Base-by-base conservation (phyloP, 2,329 filamentous ascomycete species). In the Xylogone sp. region DNA sequence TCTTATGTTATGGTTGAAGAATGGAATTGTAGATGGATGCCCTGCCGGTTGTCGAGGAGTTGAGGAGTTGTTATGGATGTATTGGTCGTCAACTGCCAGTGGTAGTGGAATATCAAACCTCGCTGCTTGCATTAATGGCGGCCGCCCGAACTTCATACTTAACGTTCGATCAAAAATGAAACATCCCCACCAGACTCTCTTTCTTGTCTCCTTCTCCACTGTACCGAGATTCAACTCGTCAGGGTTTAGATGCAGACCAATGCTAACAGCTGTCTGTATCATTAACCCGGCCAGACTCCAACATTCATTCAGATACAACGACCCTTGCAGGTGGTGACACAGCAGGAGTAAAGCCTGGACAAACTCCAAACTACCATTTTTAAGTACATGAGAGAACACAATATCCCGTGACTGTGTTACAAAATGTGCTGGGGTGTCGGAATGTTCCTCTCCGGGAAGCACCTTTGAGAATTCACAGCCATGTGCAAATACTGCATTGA, bases 1-100 rank as follows among this genome's bases (percentile, higher is more conserved):
- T 16, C 4, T 13, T 5, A 39, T 39, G n/a, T 4, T 18, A 16
- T 39, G 34, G n/a, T 16, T 77, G 80, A 56, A 82, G 78, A 49
- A 78, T 88, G 54, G 12, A 16, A 39, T 13, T 18, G 10, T 78
- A 54, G 65, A 66, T 3, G 58, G 59, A 1, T 53, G 22, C 0
- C 49, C 29, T 0, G 34, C 29, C 2, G 59, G 62, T 27, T 69
- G 65, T 1, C 8, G 12, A 13, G 34, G 34, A 39, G 10, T 39
- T 5, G 34, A 13, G 10, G 5, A 4, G 34, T 39, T 18, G 34
- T 39, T 39, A 16, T 13, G 12, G 34, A 69, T 43, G 29, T 60
- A 60, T 49, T 68, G 62, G 39, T 69, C 66, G 45, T 68, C 67
- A 39, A 69, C 64, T 1, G 54, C 29, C 0, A 51, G 50, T n/a